Percentiles rank a stretch among this genome's conserved stretches.
phyloP scores from a whole-genome alignment of 176 grass and related monocot species.

The Saccharum officinarum region DNA sequence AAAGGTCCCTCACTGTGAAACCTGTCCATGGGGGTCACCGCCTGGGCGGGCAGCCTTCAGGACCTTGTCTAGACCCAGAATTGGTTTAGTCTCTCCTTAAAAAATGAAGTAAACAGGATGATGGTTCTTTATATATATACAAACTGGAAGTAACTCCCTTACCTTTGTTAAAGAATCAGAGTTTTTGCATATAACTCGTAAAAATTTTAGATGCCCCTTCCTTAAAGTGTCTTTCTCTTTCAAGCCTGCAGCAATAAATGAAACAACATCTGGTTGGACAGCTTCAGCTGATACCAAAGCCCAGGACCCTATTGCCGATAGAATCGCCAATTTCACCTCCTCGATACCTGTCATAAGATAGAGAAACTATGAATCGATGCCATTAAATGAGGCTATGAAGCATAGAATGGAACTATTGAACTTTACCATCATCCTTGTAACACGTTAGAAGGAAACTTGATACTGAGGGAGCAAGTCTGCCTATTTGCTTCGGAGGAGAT shows the following conservation, averaged over 20 bases:
- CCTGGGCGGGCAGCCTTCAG: neutral
- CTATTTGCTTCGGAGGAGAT: constrained; percentile 67
- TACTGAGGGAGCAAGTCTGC: constrained; percentile 66
- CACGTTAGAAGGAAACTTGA: constrained; percentile 77
- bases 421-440: constrained; percentile 91
- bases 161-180: constrained; percentile 82
- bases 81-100: neutral
- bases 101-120: constrained; percentile 16
- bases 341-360: constrained; percentile 76
- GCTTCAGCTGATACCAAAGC: constrained; percentile 65
- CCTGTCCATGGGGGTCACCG: neutral
- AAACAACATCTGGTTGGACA: constrained; percentile 71
- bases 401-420: constrained; percentile 32
- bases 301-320: constrained; percentile 78
- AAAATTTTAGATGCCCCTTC: constrained; percentile 83
- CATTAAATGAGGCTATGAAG: constrained; percentile 8
- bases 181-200: constrained; percentile 78
- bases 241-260: constrained; percentile 72
- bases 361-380: constrained; percentile 21
- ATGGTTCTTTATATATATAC: constrained; percentile 20
- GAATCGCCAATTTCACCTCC: constrained; percentile 88
- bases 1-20: neutral
- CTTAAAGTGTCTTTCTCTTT: constrained; percentile 96
- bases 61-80: neutral
- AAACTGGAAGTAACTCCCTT: constrained; percentile 21